Conservation (phyloP, 169 alveolate species). For the Babesia bovis region DNA sequence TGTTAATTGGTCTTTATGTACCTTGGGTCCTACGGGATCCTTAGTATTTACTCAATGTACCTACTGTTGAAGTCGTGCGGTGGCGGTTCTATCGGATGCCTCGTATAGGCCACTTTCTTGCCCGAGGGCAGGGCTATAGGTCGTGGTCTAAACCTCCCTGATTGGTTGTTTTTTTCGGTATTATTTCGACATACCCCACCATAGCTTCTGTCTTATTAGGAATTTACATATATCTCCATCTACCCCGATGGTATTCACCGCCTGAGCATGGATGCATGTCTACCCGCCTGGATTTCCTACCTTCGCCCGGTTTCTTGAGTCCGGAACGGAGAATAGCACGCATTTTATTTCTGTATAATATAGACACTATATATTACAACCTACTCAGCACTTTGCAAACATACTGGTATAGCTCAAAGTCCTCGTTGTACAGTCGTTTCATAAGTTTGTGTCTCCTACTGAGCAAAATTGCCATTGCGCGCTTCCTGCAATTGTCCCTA, state of each 20-base stretch:
- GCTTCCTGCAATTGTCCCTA: constrained; percentile 79
- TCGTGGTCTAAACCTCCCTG: constrained; percentile 75
- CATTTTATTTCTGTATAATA: constrained; percentile 74
- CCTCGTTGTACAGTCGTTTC: constrained; percentile 82
- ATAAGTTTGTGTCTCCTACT: constrained; percentile 79
- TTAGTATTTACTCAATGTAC: background rate
- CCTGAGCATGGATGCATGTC: constrained; percentile 38
- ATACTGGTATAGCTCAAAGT: constrained; percentile 78
- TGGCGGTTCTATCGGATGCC: constrained; percentile 85
- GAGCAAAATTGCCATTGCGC: constrained; percentile 80
- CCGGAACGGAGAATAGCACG: constrained; percentile 83
- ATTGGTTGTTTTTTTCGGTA: background rate
- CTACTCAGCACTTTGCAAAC: constrained; percentile 75
- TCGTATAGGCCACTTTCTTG: constrained; percentile 79
- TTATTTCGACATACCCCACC: constrained; percentile 75
- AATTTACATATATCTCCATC: constrained; percentile 86
- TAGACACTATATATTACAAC: background rate
- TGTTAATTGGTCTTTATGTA: constrained; percentile 70
- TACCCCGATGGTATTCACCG: constrained; percentile 79
- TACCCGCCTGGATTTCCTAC: constrained; percentile 10
- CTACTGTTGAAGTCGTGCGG: constrained; percentile 69
- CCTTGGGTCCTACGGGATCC: constrained; percentile 59
- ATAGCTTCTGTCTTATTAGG: constrained; percentile 81
- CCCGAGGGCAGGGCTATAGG: constrained; percentile 78
- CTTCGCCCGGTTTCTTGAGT: constrained; percentile 82